Conservation (phyloP, 129 eudicot species). For the Flaveria bidentis region DNA sequence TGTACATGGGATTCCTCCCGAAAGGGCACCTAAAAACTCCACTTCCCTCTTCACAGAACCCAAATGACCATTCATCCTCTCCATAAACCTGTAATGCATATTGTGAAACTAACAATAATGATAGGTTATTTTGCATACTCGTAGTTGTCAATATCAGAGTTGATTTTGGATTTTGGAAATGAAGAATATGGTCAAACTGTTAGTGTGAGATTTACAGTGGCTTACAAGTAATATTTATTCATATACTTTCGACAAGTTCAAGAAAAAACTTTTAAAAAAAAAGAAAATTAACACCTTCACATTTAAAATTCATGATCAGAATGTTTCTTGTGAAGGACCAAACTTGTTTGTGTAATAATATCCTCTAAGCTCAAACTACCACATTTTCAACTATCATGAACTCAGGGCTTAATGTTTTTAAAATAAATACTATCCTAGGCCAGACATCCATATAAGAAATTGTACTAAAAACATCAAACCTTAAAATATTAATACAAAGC, state of each 20-base stretch:
- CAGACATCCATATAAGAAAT: background rate
- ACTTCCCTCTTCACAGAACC: conserved; percentile 85
- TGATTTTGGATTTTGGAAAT: background rate
- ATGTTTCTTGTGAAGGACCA: background rate
- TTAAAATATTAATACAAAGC: background rate
- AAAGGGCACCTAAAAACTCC: conserved; percentile 95
- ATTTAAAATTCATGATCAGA: background rate
- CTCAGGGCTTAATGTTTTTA: background rate
- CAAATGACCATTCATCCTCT: conserved; percentile 96
- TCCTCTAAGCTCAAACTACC: background rate
- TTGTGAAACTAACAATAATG: background rate
- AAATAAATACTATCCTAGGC: background rate
- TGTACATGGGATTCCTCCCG: conserved; percentile 83
- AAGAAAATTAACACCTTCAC: background rate
- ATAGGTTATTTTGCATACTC: background rate
- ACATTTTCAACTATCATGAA: background rate
- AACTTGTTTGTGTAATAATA: conserved; percentile 7
- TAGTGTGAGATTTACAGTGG: background rate
- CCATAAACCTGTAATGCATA: conserved; percentile 64
- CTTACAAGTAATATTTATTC: background rate
- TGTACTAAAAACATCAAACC: background rate
- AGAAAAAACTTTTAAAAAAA: background rate
- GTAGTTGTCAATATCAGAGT: background rate
- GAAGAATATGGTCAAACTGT: conserved; percentile 4
- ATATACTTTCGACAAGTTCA: background rate